Conservation (phyloP, 768 basidiomycete genomes). For the Suillus americanus region DNA sequence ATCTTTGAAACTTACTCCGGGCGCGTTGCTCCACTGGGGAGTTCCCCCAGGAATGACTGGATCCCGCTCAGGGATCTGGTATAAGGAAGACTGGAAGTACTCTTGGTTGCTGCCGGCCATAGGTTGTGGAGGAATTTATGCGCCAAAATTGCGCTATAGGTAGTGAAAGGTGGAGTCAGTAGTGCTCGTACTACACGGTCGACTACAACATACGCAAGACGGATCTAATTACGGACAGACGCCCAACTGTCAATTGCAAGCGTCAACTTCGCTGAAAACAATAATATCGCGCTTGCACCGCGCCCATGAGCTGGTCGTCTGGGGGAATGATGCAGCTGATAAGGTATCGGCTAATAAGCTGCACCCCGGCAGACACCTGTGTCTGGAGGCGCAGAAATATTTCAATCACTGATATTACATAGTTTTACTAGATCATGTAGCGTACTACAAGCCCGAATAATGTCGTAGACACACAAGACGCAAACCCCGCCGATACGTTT, state of each 20-base stretch:
- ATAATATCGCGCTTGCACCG: neutral
- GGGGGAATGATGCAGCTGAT: slow-evolving; percentile 1
- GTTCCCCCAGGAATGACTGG: slow-evolving; percentile 25
- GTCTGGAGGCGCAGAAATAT: neutral
- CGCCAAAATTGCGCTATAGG: neutral
- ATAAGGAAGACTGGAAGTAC: slow-evolving; percentile 21
- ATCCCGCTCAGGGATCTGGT: slow-evolving; percentile 32
- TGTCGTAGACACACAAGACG: neutral
- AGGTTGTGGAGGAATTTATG: neutral
- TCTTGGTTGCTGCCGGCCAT: slow-evolving; percentile 12
- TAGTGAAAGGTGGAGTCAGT: neutral
- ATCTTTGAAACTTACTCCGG: slow-evolving; percentile 26
- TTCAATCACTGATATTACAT: neutral
- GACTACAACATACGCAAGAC: neutral
- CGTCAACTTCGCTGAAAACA: neutral
- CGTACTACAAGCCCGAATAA: neutral
- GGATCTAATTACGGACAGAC: slow-evolving; percentile 2
- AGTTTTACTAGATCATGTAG: neutral
- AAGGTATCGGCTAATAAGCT: slow-evolving; percentile 3
- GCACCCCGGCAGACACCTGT: neutral
- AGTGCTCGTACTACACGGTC: neutral
- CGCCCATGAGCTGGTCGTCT: slow-evolving; percentile 1
- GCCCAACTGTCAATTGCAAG: slow-evolving; percentile 1
- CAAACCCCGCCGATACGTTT: neutral
- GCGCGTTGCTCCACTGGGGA: slow-evolving; percentile 20